Percentiles rank a stretch among this genome's conserved stretches.
Conservation (phyloP, 78 protist species). For the Paratrimastix pyriformis region DNA sequence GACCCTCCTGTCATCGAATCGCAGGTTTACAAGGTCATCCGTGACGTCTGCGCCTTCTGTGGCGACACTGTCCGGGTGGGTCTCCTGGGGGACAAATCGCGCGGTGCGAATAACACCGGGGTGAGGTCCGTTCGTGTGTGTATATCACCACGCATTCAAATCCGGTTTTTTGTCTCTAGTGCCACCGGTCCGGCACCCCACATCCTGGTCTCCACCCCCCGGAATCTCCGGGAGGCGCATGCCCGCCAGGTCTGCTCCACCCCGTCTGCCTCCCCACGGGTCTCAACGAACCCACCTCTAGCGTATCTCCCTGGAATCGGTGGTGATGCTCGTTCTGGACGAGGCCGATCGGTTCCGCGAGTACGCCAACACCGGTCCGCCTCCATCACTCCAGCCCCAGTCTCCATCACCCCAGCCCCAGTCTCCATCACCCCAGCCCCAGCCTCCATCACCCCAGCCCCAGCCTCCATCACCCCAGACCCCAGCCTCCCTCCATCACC, state of each 20-base stretch:
- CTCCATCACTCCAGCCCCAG: too few species aligned
- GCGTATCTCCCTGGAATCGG: background rate
- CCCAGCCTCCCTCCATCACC: too few species aligned
- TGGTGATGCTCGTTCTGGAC: slow-evolving; percentile 55
- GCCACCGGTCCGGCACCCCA: too few species aligned
- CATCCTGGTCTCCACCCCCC: slow-evolving; percentile 13
- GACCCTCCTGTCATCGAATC: too few species aligned
- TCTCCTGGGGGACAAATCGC: background rate
- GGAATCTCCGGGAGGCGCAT: background rate
- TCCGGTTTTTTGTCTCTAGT: too few species aligned
- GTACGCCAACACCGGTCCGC: slow-evolving; percentile 65
- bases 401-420: too few species aligned
- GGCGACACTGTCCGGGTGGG: background rate
- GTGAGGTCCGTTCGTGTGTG: background rate
- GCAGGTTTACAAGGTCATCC: slow-evolving; percentile 23
- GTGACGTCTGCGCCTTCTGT: slow-evolving; percentile 24
- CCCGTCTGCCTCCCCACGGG: slow-evolving; percentile 24
- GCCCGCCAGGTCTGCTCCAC: slow-evolving; percentile 25
- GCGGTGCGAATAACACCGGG: background rate
- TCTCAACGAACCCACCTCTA: slow-evolving; percentile 18
- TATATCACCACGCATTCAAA: too few species aligned
- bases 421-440: too few species aligned
- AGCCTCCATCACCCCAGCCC: too few species aligned
- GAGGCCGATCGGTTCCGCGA: slow-evolving; percentile 74
- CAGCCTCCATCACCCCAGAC: too few species aligned